Evolutionary conservation across 768 basidiomycete species (phyloP), one percentile per base, ranked within the genome.

Genomic region (Tubosaeta sp.): DNA sequence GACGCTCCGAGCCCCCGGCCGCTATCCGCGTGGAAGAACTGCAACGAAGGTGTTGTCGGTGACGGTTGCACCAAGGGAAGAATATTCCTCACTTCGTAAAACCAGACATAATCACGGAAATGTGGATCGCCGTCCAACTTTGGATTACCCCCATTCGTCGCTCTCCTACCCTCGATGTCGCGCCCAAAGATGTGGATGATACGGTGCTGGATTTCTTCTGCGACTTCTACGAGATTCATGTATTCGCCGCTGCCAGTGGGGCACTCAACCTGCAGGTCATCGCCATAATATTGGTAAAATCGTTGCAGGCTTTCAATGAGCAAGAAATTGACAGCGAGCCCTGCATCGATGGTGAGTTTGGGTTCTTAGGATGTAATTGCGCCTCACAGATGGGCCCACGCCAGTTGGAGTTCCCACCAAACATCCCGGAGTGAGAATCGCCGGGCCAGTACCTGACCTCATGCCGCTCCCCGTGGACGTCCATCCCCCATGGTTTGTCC

Each of bases 321-420:
- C 50, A 99, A 66, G 75, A 97, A 97, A 70, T 95, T 98, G 48
- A 92, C 91, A 9, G 97, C 94, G 38, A 97, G 83, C 97, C 95
- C 92, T 82, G 68, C 63, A 43, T 25, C 26, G 3, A 31, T 10
- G 27, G 35, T 52, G 52, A 53, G 56, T 50, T 10, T 19, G 53
- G 22, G 39, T 22, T 5, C 26, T 11, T 2, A 16, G 32, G 9
- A n/a, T 32, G 4, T 11, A 9, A 39, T 14, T 1, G 33, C 38
- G 9, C 55, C 82, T 71, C 59, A 88, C 88, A 91, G 52, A 90
- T 88, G 4, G 88, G 88, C n/a, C 93, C 93, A 66, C 93, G 76
- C 92, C 92, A 95, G 59, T 94, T 95, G n/a, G 91, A 94, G 65
- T 94, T 95, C n/a, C 91, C 92, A 48, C 94, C 93, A 69, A 97